Percentiles rank a stretch among this genome's conserved stretches.
These are phyloP conservation scores for Moesziomyces globuligerus DNA, from an alignment of 1,284 basidiomycete genomes.

Conservation along the genomic window DNA sequence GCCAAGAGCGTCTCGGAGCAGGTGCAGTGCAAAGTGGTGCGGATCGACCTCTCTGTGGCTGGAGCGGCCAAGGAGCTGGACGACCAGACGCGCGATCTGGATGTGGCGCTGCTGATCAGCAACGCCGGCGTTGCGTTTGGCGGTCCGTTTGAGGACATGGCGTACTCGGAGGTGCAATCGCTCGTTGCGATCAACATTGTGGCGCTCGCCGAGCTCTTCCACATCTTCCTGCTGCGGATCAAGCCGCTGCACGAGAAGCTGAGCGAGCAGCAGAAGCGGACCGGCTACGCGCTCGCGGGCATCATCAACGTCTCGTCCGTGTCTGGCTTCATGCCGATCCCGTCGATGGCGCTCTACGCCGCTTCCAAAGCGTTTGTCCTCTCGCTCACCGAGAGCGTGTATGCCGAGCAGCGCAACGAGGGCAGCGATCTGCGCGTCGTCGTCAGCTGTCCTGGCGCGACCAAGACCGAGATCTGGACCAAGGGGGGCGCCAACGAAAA, in stretches of 20 bases:
- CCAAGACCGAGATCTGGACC: slow-evolving; percentile 28
- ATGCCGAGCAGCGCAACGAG: slow-evolving; percentile 31
- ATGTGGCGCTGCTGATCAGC: slow-evolving; percentile 32
- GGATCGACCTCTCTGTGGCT: slow-evolving; percentile 18
- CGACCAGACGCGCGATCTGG: slow-evolving; percentile 13
- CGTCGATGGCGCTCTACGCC: slow-evolving; percentile 35
- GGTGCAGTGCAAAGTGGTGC: slow-evolving; percentile 24
- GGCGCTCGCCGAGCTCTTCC: slow-evolving; percentile 26
- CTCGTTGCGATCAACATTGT: slow-evolving; percentile 27
- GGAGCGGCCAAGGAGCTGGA: slow-evolving; percentile 30
- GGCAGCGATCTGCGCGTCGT: slow-evolving; percentile 21
- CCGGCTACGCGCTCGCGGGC: slow-evolving; percentile 16
- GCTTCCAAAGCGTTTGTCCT: slow-evolving; percentile 36
- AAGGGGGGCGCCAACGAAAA: slow-evolving; percentile 25
- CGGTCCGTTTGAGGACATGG: slow-evolving; percentile 25
- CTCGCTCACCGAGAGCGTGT: slow-evolving; percentile 27
- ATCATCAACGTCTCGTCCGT: slow-evolving; percentile 33
- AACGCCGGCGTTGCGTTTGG: slow-evolving; percentile 37
- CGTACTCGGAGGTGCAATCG: slow-evolving; percentile 13
- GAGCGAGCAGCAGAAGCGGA: slow-evolving; percentile 13
- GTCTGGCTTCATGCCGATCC: slow-evolving; percentile 31
- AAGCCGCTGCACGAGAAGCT: slow-evolving; percentile 16
- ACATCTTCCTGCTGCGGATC: slow-evolving; percentile 24
- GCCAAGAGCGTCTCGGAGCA: slow-evolving; percentile 8
- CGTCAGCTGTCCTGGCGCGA: slow-evolving; percentile 22